These are phyloP conservation scores for Mortierella sp. DNA, from an alignment of 371 early-diverging fungal species.

Conservation along the genomic window DNA sequence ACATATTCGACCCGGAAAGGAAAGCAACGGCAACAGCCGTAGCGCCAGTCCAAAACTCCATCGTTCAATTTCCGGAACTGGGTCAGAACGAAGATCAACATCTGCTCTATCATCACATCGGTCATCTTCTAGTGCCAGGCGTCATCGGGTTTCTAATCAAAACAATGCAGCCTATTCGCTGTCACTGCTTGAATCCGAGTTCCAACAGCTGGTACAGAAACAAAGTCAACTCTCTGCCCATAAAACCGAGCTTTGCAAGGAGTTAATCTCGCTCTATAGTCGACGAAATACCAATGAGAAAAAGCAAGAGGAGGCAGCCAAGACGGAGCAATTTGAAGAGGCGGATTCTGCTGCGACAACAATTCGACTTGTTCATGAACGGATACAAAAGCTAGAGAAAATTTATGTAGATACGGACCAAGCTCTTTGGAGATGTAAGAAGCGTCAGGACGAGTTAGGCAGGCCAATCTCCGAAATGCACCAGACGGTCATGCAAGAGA, in stretches of 20 bases:
- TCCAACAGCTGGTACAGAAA: slow-evolving; percentile 30
- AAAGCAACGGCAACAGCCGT: background rate
- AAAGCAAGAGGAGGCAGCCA: slow-evolving; percentile 30
- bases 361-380: slow-evolving; percentile 18
- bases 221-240: slow-evolving; percentile 35
- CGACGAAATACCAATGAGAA: slow-evolving; percentile 28
- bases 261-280: slow-evolving; percentile 40
- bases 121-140: background rate
- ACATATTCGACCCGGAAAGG: slow-evolving; percentile 2
- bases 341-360: slow-evolving; percentile 32
- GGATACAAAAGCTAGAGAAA: slow-evolving; percentile 28
- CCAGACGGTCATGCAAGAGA: slow-evolving; percentile 26
- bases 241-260: slow-evolving; percentile 31
- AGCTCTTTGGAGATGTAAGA: slow-evolving; percentile 33
- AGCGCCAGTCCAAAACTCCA: background rate
- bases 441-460: slow-evolving; percentile 42
- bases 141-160: slow-evolving; percentile 5
- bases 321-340: slow-evolving; percentile 40
- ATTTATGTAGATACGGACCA: slow-evolving; percentile 22
- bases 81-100: background rate
- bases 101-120: background rate
- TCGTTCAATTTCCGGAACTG: slow-evolving; percentile 11
- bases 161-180: slow-evolving; percentile 23
- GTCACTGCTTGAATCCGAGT: slow-evolving; percentile 27
- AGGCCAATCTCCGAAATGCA: slow-evolving; percentile 29